These are phyloP conservation scores for Brasilioporus rufonigricans DNA, from an alignment of 768 basidiomycete species.

Conservation along the genomic window DNA sequence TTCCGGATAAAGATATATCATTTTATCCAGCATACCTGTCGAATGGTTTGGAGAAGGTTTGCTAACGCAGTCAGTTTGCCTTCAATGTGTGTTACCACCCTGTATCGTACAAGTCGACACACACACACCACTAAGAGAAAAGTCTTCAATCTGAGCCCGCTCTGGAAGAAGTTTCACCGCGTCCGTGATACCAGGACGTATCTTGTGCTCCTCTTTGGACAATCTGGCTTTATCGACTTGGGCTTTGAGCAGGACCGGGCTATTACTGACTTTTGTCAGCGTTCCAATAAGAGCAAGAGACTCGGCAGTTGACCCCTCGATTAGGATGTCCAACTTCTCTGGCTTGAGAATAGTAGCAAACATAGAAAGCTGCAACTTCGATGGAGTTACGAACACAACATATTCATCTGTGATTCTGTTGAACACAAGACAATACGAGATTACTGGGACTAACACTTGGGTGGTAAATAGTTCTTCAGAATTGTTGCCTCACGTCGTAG, in stretches of 20 bases:
- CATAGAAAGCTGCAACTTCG: constrained; percentile 75
- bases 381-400: constrained; percentile 94
- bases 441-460: constrained; percentile 64
- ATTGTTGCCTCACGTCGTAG: constrained; percentile 84
- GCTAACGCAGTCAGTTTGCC: constrained; percentile 74
- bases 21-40: constrained; percentile 41
- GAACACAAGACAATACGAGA: neutral
- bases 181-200: constrained; percentile 51
- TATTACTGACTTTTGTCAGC: constrained; percentile 90
- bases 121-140: constrained; percentile 72
- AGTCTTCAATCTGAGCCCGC: constrained; percentile 60
- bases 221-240: constrained; percentile 60
- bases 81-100: constrained; percentile 30
- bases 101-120: neutral
- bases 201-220: constrained; percentile 41
- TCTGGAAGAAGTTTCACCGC: constrained; percentile 63
- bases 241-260: constrained; percentile 83
- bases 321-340: constrained; percentile 64
- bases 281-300: constrained; percentile 77
- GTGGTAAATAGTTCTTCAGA: constrained; percentile 80
- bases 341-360: constrained; percentile 74
- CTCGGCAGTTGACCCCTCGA: constrained; percentile 69
- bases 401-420: constrained; percentile 73
- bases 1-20: neutral
- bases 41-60: constrained; percentile 58